phyloP scores from a whole-genome alignment of 2,329 filamentous ascomycete genomes.

The Aspergillus tubingensis region DNA sequence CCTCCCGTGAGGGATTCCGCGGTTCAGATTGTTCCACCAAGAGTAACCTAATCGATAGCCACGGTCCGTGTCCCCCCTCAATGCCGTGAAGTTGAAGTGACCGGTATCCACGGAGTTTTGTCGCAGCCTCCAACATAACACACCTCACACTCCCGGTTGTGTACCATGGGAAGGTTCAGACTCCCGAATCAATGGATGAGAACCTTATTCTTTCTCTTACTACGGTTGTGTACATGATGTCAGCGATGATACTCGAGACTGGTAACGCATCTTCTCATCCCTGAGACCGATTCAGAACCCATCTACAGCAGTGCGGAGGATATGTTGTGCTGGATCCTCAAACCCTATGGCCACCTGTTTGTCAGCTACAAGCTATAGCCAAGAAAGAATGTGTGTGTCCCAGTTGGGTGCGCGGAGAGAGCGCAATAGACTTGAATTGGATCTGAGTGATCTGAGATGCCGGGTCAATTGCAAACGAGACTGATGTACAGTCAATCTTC shows the following conservation, averaged over 20 bases:
- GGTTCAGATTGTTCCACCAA: conserved; percentile 23
- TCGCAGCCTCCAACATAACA: conserved; percentile 4
- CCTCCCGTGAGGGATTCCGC: conserved; percentile 23
- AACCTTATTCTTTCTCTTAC: neutral
- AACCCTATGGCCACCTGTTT: neutral
- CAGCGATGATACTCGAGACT: conserved; percentile 12
- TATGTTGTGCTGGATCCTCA: neutral
- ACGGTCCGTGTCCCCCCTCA: conserved; percentile 8
- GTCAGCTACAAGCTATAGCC: neutral
- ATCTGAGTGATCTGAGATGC: neutral
- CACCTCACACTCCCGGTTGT: neutral
- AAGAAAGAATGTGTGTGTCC: neutral
- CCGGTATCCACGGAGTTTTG: conserved; percentile 1
- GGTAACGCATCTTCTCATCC: neutral
- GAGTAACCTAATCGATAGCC: conserved; percentile 20
- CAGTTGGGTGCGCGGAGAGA: neutral
- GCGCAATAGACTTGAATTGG: neutral
- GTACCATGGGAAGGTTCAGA: conserved; percentile 6
- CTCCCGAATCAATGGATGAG: neutral
- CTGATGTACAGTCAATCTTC: conserved; percentile 13
- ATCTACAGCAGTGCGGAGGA: conserved; percentile 2
- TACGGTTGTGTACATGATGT: conserved; percentile 14
- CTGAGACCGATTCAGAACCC: conserved; percentile 4
- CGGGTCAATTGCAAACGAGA: conserved; percentile 1
- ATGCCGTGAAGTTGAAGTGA: conserved; percentile 5